phyloP scores from a whole-genome alignment of 768 basidiomycete genomes.

The Hygrophoropsis aurantiaca region DNA sequence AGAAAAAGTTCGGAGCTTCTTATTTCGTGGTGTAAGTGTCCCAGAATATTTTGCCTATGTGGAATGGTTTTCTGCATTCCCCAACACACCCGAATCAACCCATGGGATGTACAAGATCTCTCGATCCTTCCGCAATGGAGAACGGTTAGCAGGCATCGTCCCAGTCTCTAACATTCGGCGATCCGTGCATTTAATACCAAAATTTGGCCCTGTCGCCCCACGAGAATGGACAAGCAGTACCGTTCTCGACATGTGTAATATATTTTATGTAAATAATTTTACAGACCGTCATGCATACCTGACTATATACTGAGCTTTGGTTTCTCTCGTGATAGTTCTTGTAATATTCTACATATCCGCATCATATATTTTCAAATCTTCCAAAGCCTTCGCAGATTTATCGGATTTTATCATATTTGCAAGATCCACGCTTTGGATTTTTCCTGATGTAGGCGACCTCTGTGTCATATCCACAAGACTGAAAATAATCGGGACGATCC shows the following conservation, averaged over 20 bases:
- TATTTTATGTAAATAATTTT: constrained; percentile 32
- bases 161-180: constrained; percentile 20
- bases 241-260: constrained; percentile 26
- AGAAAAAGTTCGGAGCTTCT: constrained; percentile 8
- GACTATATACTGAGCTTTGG: too few species aligned
- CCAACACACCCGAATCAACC: constrained; percentile 15
- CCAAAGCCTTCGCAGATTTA: too few species aligned
- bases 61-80: constrained; percentile 19
- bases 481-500: too few species aligned
- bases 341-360: too few species aligned
- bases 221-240: constrained; percentile 30
- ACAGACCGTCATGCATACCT: constrained; percentile 27
- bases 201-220: constrained; percentile 28
- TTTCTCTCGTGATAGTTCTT: too few species aligned
- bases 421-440: too few species aligned
- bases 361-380: too few species aligned
- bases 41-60: constrained; percentile 13
- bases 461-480: too few species aligned
- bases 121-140: too few species aligned
- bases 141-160: constrained; percentile 20
- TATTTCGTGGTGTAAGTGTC: constrained; percentile 16
- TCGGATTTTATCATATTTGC: too few species aligned
- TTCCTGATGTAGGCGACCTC: too few species aligned
- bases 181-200: constrained; percentile 31
- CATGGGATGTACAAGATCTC: constrained; percentile 28